phyloP scores from a whole-genome alignment of 2,329 filamentous ascomycete genomes.

The Bipolaris zeicola region DNA sequence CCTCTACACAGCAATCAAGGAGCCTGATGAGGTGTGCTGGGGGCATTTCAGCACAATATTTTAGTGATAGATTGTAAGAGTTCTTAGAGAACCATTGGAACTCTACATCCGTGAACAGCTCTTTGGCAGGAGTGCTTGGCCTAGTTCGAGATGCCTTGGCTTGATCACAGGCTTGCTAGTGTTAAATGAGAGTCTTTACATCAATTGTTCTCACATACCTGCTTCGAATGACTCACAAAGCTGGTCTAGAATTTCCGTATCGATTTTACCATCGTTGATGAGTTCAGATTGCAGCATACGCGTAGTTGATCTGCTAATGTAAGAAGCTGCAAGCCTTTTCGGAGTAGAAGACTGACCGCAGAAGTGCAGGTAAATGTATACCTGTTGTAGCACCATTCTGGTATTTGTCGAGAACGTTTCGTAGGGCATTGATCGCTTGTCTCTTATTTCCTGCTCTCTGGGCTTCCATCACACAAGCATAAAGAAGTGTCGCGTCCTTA shows the following conservation, averaged over 20 bases:
- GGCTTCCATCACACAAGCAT: conserved; percentile 80
- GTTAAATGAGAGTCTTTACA: conserved; percentile 44
- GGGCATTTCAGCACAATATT: conserved; percentile 64
- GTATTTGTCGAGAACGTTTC: conserved; percentile 64
- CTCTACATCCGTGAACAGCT: conserved; percentile 65
- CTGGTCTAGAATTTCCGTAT: conserved; percentile 49
- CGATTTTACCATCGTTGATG: conserved; percentile 35
- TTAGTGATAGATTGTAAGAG: conserved; percentile 76
- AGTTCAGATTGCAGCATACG: conserved; percentile 55
- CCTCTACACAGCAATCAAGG: conserved; percentile 52
- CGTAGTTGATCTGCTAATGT: conserved; percentile 48
- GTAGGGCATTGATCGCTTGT: conserved; percentile 65
- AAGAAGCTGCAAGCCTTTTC: conserved; percentile 25
- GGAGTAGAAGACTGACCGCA: conserved; percentile 61
- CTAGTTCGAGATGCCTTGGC: conserved; percentile 52
- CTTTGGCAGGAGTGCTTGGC: conserved; percentile 50
- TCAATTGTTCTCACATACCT: conserved; percentile 38
- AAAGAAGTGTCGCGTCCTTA: conserved; percentile 68
- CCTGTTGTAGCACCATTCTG: conserved; percentile 55
- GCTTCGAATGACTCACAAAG: conserved; percentile 62
- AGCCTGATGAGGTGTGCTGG: conserved; percentile 63
- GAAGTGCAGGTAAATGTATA: conserved; percentile 66
- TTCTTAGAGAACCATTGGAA: conserved; percentile 85
- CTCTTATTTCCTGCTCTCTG: conserved; percentile 67
- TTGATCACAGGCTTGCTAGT: conserved; percentile 50